Evolutionary conservation across 164 flowering plant genomes (phyloP).

Genomic region (Dillenia turbinata): DNA sequence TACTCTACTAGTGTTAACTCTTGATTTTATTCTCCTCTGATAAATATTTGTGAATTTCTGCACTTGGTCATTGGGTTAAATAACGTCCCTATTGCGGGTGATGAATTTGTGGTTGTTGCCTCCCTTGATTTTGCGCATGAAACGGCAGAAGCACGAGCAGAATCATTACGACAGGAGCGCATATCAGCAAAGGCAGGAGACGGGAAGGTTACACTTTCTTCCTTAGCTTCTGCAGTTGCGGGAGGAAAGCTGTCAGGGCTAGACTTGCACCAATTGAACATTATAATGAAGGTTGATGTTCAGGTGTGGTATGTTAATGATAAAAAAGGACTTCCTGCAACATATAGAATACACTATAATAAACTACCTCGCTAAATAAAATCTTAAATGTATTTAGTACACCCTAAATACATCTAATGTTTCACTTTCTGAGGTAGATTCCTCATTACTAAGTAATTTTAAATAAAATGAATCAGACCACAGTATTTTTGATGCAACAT

Average conservation of each 20-base stretch:
- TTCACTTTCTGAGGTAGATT: too few relatives aligned
- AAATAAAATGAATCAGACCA: too few relatives aligned
- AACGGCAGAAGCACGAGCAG: conserved; percentile 67
- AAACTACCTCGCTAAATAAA: too few relatives aligned
- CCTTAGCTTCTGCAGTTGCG: conserved; percentile 82
- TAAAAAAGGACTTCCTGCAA: too few relatives aligned
- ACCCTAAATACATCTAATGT: too few relatives aligned
- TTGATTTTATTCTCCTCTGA: conserved; percentile 1
- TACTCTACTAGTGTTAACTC: not conserved
- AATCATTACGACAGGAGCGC: conserved; percentile 48
- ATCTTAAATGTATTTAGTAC: too few relatives aligned
- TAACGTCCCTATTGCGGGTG: conserved; percentile 89
- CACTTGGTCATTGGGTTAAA: conserved; percentile 76
- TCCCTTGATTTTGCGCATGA: conserved; percentile 83
- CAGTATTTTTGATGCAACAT: too few relatives aligned
- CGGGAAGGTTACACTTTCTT: conserved; percentile 83
- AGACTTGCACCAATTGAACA: conserved; percentile 88
- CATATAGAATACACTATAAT: too few relatives aligned
- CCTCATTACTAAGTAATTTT: too few relatives aligned
- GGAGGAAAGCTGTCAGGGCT: conserved; percentile 65
- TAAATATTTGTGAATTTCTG: conserved; percentile 1
- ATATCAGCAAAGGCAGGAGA: conserved; percentile 83
- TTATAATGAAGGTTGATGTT: conserved; percentile 87
- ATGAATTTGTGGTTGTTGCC: conserved; percentile 80
- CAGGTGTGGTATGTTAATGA: conserved; percentile 49